Evolutionary conservation across 129 eudicot genomes (phyloP).

Genomic region (Erigeron canadensis): DNA sequence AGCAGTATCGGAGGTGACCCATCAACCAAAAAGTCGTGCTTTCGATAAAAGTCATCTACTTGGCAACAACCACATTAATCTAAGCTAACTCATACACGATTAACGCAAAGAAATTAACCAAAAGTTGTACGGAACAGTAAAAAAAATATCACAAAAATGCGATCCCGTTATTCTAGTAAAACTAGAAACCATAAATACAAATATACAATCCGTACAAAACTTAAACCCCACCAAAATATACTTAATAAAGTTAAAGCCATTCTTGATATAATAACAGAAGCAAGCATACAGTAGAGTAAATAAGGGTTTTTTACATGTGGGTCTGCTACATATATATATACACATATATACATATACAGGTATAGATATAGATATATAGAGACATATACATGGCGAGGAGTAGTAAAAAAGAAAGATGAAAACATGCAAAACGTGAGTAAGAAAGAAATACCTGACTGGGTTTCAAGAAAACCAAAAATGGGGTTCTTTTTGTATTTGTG

Average conservation of each 20-base stretch:
- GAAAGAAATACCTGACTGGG: too few species aligned
- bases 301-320: background rate
- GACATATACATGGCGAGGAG: background rate
- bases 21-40: too few species aligned
- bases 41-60: too few species aligned
- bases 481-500: too few species aligned
- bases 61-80: conserved; percentile 30
- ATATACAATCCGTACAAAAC: conserved; percentile 5
- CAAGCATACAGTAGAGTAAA: conserved; percentile 7
- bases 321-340: background rate
- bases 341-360: too few species aligned
- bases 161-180: conserved; percentile 45
- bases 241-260: background rate
- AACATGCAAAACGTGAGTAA: conserved; percentile 43
- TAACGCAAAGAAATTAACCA: conserved; percentile 20
- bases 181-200: conserved; percentile 9
- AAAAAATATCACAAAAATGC: conserved; percentile 13
- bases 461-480: too few species aligned
- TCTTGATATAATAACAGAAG: background rate
- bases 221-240: background rate
- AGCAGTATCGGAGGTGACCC: too few species aligned
- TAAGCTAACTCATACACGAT: conserved; percentile 22
- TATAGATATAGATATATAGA: too few species aligned
- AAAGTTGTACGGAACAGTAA: conserved; percentile 4
- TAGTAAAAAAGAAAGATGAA: conserved; percentile 1